These are phyloP conservation scores for Quercus lobata DNA, from an alignment of 331 rosid species.

Conservation along the genomic window DNA sequence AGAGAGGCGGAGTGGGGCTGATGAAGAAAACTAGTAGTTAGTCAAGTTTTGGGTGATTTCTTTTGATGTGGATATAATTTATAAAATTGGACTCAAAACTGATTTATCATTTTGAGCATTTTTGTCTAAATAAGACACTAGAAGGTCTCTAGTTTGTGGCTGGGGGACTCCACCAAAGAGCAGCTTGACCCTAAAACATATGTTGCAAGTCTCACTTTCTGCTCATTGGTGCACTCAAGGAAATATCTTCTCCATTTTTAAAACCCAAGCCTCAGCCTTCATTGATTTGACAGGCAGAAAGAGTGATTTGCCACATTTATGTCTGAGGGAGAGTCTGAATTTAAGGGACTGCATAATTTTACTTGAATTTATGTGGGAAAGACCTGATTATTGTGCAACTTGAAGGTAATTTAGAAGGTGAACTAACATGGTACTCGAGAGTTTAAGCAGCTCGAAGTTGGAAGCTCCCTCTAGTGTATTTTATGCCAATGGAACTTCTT, in stretches of 20 bases:
- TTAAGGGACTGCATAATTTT: background rate
- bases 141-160: background rate
- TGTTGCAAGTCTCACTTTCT: background rate
- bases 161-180: background rate
- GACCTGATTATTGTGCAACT: background rate
- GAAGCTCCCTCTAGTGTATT: background rate
- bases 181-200: background rate
- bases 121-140: background rate
- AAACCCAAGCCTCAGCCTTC: background rate
- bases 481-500: background rate
- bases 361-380: slow-evolving; percentile 5
- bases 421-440: background rate
- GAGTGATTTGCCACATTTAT: background rate
- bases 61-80: background rate
- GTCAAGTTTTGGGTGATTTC: slow-evolving; percentile 2
- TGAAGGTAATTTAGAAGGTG: slow-evolving; percentile 1
- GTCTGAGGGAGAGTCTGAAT: background rate
- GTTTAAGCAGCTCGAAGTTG: slow-evolving; percentile 2
- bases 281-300: background rate
- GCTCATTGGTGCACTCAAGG: background rate
- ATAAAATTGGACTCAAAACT: background rate
- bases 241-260: background rate
- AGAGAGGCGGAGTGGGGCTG: background rate
- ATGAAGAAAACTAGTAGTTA: background rate
- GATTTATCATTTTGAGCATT: slow-evolving; percentile 2